Evolutionary conservation across 305 asterid genomes (phyloP).

Genomic region (Fraxinus albicans): DNA sequence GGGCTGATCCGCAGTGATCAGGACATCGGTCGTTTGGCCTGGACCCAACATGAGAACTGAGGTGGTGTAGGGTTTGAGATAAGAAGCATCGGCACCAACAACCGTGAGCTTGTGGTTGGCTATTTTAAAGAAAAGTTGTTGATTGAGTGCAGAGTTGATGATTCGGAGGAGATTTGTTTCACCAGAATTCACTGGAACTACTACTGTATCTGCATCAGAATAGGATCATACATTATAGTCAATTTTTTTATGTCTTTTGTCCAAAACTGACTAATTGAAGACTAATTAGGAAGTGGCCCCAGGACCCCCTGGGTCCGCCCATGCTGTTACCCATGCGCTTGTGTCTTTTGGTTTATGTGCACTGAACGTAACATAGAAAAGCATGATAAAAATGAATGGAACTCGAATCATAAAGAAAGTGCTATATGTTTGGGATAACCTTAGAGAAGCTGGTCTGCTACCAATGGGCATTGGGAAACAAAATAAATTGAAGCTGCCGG

Average conservation of each 20-base stretch:
- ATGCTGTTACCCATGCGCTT: too few relatives aligned
- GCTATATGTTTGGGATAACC: too few relatives aligned
- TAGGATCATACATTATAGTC: background rate
- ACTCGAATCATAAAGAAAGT: too few relatives aligned
- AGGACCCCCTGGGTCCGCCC: too few relatives aligned
- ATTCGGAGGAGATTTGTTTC: background rate
- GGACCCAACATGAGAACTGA: conserved; percentile 40
- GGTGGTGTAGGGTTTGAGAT: background rate
- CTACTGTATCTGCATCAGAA: background rate
- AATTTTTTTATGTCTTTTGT: background rate
- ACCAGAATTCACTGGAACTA: background rate
- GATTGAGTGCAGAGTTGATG: background rate
- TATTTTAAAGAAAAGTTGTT: background rate
- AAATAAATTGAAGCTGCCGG: too few relatives aligned
- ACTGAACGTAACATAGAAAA: too few relatives aligned
- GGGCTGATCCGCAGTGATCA: conserved; percentile 59
- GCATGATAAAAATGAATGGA: too few relatives aligned
- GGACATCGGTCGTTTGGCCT: conserved; percentile 68
- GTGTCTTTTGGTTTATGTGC: too few relatives aligned
- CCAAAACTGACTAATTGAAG: background rate
- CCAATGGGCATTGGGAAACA: too few relatives aligned
- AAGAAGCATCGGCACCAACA: background rate
- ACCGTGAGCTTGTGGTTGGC: background rate
- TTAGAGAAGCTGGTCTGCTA: too few relatives aligned
- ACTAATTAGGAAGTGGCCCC: too few relatives aligned